Evolutionary conservation across 164 flowering plant species (phyloP), one percentile per base, ranked within the genome.

Genomic region (Annona cherimola): DNA sequence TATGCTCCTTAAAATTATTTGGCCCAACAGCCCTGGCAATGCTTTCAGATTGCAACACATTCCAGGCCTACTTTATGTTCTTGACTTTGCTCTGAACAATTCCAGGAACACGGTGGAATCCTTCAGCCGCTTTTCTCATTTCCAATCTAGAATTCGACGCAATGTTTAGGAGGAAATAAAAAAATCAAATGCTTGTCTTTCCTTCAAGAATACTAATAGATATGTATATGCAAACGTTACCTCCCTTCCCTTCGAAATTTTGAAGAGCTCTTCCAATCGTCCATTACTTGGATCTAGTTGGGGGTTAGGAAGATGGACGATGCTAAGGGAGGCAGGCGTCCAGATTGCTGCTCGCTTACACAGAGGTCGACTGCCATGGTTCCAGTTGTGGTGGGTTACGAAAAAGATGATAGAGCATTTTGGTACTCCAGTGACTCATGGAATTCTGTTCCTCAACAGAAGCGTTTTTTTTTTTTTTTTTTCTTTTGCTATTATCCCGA

Each of bases 201-300:
- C 91, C 94, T 81, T 93, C 98, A 70, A 93, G 93, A 61, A 91
- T 96, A 65, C 98, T 91, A 57, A 91, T 94, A 41, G 92, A 93
- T 69, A 93, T 84, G 70, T 78, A 63, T 91, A 93, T 4, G 72
- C 57, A 73, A 77, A 79, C 11, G 88, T 85, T 2, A 89, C 93
- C 65, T 73, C 77, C 74, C 96, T 86, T 76, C 88, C 91, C 69
- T 74, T 81, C 20, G 88, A 79, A 78, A 83, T 69, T 66, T 81
- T 75, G 66, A 93, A 93, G 73, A 93, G 76, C 63, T 88, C 85
- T 63, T 91, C 92, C 40, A 91, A 81, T 26, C 35, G 98, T 93
- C 74, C 95, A 80, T 66, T 89, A 91, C 67, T 93, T 91, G 69
- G 91, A 95, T 80, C 98, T 26, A 26, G 35, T 26, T 26, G 35